phyloP scores from a whole-genome alignment of 2,329 filamentous ascomycete species.

The Myriosclerotinia curreyana region DNA sequence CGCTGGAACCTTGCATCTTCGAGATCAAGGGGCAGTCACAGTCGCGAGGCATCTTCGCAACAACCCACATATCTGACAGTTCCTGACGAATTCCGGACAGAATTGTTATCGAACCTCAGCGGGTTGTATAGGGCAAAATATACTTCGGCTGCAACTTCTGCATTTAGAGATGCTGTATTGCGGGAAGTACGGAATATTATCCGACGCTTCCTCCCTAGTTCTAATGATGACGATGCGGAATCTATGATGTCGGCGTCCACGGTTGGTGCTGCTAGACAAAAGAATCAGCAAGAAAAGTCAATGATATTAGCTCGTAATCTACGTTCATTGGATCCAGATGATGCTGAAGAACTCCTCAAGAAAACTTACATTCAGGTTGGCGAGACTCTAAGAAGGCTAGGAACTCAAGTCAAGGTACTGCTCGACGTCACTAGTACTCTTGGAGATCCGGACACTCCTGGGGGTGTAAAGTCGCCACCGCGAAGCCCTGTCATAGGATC shows the following conservation, averaged over 20 bases:
- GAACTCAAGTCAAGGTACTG: conserved; percentile 90
- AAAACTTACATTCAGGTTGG: conserved; percentile 85
- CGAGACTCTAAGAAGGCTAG: conserved; percentile 79
- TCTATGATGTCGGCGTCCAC: conserved; percentile 86
- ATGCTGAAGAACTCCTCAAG: conserved; percentile 78
- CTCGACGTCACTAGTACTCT: conserved; percentile 81
- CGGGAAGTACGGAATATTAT: conserved; percentile 86
- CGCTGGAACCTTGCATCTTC: conserved; percentile 80
- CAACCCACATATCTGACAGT: conserved; percentile 73
- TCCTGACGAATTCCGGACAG: conserved; percentile 65
- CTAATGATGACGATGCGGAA: conserved; percentile 89
- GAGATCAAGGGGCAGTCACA: conserved; percentile 61
- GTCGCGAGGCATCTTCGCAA: conserved; percentile 63
- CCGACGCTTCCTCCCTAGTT: conserved; percentile 80
- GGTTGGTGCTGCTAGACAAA: conserved; percentile 60
- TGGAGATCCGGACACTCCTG: conserved; percentile 29
- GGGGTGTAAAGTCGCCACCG: conserved; percentile 36
- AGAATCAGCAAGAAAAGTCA: conserved; percentile 84
- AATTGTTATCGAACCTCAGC: conserved; percentile 67
- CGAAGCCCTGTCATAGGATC: conserved; percentile 36
- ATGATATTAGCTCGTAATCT: conserved; percentile 84
- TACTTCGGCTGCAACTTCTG: conserved; percentile 74
- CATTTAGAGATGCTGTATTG: conserved; percentile 79
- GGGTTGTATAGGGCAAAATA: conserved; percentile 81
- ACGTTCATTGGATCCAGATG: conserved; percentile 74